Conservation (phyloP, 1,139 yeast species). For the Kurtzmaniella quercitrusa region DNA sequence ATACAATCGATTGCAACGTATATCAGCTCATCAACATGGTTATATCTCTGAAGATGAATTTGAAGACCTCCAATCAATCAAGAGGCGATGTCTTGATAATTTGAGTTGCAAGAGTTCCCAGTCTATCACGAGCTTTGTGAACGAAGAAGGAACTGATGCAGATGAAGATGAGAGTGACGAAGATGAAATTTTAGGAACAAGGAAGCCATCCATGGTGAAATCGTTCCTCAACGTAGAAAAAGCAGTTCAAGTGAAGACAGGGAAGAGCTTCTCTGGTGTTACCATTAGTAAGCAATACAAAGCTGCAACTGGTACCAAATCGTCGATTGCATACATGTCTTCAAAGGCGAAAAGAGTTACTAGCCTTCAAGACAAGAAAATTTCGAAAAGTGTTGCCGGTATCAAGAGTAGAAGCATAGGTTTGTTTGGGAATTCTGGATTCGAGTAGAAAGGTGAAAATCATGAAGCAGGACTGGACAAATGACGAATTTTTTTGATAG, state of each 20-base stretch:
- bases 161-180: conserved; percentile 25
- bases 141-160: conserved; percentile 9
- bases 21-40: conserved; percentile 37
- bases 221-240: conserved; percentile 41
- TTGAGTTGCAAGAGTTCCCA: conserved; percentile 17
- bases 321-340: conserved; percentile 54
- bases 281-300: conserved; percentile 53
- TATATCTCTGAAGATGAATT: conserved; percentile 29
- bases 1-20: conserved; percentile 29
- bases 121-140: conserved; percentile 10
- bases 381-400: conserved; percentile 23
- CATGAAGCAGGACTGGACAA: neutral
- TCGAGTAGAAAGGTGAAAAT: conserved; percentile 15
- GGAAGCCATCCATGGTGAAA: conserved; percentile 43
- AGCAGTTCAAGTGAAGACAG: conserved; percentile 33
- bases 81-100: conserved; percentile 41
- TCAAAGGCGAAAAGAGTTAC: conserved; percentile 15
- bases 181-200: conserved; percentile 36
- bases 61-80: conserved; percentile 46
- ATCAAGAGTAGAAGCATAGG: conserved; percentile 16
- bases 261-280: conserved; percentile 46
- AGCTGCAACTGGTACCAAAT: conserved; percentile 53
- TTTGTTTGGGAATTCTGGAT: conserved; percentile 18
- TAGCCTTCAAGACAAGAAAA: conserved; percentile 25
- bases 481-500: no score